phyloP scores from a whole-genome alignment of 208 protist species.

The Naegleria lovaniensis region DNA sequence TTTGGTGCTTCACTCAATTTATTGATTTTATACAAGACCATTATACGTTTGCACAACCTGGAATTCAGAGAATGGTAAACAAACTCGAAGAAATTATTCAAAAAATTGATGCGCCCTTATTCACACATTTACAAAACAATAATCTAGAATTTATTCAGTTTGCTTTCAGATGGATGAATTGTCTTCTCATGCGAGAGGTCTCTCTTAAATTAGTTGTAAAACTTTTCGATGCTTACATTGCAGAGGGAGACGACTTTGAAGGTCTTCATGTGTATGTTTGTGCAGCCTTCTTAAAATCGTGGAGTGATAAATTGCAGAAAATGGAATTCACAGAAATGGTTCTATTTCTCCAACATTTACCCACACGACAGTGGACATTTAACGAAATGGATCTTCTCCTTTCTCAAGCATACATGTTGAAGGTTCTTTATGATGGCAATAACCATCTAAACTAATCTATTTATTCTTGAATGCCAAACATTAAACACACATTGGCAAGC shows the following conservation, averaged over 20 bases:
- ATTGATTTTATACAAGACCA: constrained; percentile 74
- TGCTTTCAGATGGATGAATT: constrained; percentile 83
- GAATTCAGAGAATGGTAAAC: constrained; percentile 74
- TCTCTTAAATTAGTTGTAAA: constrained; percentile 61
- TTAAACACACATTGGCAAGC: too few species aligned
- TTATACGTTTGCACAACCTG: constrained; percentile 76
- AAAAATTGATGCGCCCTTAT: constrained; percentile 54
- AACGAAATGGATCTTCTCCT: constrained; percentile 14
- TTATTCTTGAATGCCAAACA: too few species aligned
- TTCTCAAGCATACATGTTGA: constrained; percentile 22
- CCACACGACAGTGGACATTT: not conserved
- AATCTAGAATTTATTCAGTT: constrained; percentile 67
- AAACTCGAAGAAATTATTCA: constrained; percentile 61
- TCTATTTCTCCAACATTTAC: constrained; percentile 23
- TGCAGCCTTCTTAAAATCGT: not conserved
- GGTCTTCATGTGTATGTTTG: constrained; percentile 13
- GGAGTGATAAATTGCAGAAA: not conserved
- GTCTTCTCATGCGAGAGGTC: constrained; percentile 75
- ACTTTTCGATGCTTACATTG: constrained; percentile 76
- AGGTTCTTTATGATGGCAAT: constrained; percentile 9
- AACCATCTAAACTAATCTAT: not conserved
- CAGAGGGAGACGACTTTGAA: constrained; percentile 48
- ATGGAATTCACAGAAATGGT: constrained; percentile 24
- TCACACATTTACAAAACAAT: constrained; percentile 51
- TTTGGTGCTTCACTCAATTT: constrained; percentile 73